These are phyloP conservation scores for Bryum argenteum DNA, from an alignment of 225 moss, liverwort and hornwort species.

Conservation along the genomic window DNA sequence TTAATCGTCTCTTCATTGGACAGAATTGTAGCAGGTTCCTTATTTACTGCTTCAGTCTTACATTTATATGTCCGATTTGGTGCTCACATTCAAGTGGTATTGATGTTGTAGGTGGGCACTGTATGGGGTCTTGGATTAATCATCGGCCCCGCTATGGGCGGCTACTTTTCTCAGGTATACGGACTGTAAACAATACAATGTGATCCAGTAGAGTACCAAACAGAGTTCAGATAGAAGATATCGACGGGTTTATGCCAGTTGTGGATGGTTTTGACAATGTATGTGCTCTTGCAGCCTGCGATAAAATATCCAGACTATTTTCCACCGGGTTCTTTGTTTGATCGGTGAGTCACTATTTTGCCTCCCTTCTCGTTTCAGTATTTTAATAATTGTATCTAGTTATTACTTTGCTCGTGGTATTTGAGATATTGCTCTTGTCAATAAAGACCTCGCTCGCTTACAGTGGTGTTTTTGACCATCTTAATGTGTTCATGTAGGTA, in stretches of 20 bases:
- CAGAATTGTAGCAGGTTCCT: not conserved
- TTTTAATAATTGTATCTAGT: not conserved
- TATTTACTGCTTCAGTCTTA: not conserved
- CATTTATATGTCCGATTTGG: not conserved
- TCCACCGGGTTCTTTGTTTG: conserved; percentile 68
- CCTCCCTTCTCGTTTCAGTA: not conserved
- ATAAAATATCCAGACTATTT: conserved; percentile 67
- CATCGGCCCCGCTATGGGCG: conserved; percentile 83
- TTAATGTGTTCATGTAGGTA: conserved; percentile 33
- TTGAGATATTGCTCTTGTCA: not conserved
- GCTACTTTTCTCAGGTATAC: conserved; percentile 79
- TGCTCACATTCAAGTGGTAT: conserved; percentile 3
- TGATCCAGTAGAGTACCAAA: conserved; percentile 1
- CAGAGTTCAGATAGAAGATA: not conserved
- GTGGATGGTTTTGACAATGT: conserved; percentile 11
- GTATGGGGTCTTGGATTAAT: conserved; percentile 83
- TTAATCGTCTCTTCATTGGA: not conserved
- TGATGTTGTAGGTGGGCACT: conserved; percentile 57
- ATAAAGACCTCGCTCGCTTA: conserved; percentile 1
- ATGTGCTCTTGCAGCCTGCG: conserved; percentile 61
- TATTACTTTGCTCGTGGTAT: not conserved
- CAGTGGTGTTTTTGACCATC: conserved; percentile 5
- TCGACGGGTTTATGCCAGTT: conserved; percentile 2
- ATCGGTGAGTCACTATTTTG: conserved; percentile 49
- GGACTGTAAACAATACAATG: not conserved